Base-by-base conservation (phyloP, 2,329 filamentous ascomycete genomes). In the Diaporthe sp. region DNA sequence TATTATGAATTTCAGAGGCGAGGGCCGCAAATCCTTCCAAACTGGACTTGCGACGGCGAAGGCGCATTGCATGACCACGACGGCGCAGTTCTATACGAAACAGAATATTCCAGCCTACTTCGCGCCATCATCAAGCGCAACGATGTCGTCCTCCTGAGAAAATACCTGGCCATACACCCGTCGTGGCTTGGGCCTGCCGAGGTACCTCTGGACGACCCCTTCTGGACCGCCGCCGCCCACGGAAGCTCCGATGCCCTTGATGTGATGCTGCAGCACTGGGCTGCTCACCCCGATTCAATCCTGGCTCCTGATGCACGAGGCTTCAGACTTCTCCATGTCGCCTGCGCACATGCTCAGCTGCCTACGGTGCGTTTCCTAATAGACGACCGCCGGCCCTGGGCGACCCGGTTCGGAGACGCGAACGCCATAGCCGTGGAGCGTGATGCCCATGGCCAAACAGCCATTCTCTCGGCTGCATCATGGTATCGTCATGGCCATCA, bases 231-330 rank as follows among this genome's bases (percentile, higher is more conserved):
- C 2, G 37, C 51, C 8, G 37, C 49, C 37, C 9, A 46, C 28
- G 68, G 68, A n/a, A 60, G 68, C 37, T 60, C 37, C 22, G 55
- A 71, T 15, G n/a, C 68, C 28, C 68, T 71, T 37, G 31, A 55
- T 19, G 22, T 60, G 17, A 71, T 71, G 68, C 68, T 71, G 31
- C 46, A 71, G 68, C 51, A 71, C 7, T 60, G 68, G 68, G 49
- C 31, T 44, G 39, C 31, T 12, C 34, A 37, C 61, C 61, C 61
- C 3, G 22, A 13, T 25, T 1, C 15, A 22, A 12, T 9, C 44
- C 42, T 15, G 3, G 25, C 25, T 1, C 42, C 39, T 8, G 37
- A 42, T 58, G 37, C 13, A 28, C 51, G 68, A 37, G 49, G 34
- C 12, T 57, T 57, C 25, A 31, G 25, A 15, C 68, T 71, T 31